Evolutionary conservation across 768 basidiomycete genomes (phyloP), one percentile per base, ranked within the genome.

Genomic region (Russula dissimulans): DNA sequence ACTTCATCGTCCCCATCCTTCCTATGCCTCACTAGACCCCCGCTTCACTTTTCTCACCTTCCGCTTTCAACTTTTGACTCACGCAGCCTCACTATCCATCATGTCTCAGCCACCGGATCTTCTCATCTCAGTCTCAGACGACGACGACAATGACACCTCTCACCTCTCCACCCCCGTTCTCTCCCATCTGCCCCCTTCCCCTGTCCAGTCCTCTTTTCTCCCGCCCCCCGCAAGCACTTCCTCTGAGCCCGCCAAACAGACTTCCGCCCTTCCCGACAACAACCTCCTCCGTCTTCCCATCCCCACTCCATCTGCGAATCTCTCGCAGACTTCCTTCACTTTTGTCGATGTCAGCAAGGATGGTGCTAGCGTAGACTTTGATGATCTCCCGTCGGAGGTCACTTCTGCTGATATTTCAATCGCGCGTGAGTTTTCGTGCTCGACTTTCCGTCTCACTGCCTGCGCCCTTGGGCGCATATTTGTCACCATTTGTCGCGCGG

Each of bases 361-460:
- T 32, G 54, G 56, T 8, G 32, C 47, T 6, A 52, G 56, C 31
- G 49, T 62, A 8, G 65, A 64, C 39, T 64, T 66, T 46, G 47
- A 65, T 41, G 60, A 66, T 47, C 65, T 71, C n/a, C 71, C 70
- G 3, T 63, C 69, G 1, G 71, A 73, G 47, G 64, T 72, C 4
- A 65, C 69, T 8, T 66, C 65, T 39, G 72, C 71, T 10, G 72
- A 73, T 60, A 67, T 73, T 45, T 73, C 63, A 43, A 66, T 72
- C 43, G 68, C 72, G 31, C 67, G 72, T 71, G 57, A 70, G 71
- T 71, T 50, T 62, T 62, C 57, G 54, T 63, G 50, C 41, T 57
- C 50, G 39, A 39, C 12, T 56, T 56, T 31, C 22, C 52, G 17
- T 38, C n/a, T 45, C 43, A 15, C 59, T 34, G 46, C 42, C 3